Evolutionary conservation across 23 red algal genomes (phyloP).

Genomic region (Chondrus crispus): DNA sequence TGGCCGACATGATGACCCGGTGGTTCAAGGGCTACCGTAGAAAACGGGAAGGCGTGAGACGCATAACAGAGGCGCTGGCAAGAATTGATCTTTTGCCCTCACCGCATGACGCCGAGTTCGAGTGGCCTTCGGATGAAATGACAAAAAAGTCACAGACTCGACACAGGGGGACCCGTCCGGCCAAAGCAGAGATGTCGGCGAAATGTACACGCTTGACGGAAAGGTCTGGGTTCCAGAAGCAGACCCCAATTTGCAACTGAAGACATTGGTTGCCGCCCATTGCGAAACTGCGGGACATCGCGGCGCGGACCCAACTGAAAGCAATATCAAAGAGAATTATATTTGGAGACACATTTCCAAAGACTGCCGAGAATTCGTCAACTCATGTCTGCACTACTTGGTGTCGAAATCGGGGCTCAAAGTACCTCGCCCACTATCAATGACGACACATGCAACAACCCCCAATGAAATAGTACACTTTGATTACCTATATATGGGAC

Average conservation of each 20-base stretch:
- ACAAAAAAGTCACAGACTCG: not conserved
- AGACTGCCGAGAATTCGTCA: not conserved
- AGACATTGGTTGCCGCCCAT: not conserved
- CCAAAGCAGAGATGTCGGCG: not conserved
- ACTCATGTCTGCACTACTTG: not conserved
- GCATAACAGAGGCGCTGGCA: not conserved
- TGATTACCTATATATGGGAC: slow-evolving; percentile 43
- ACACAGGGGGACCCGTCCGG: not conserved
- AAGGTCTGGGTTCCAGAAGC: not conserved
- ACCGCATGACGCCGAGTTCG: not conserved
- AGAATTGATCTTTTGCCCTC: not conserved
- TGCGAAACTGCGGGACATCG: slow-evolving; percentile 13
- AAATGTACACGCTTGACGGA: not conserved
- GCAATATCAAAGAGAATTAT: not conserved
- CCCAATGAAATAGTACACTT: slow-evolving; percentile 28
- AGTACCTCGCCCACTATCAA: not conserved
- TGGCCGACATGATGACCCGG: slow-evolving; percentile 37
- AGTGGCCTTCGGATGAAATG: not conserved
- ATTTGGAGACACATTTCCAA: not conserved
- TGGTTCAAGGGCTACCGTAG: slow-evolving; percentile 7
- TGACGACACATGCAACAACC: not conserved
- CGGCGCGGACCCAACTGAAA: not conserved
- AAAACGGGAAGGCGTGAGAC: not conserved
- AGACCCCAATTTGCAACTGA: not conserved
- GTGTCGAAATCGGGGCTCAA: not conserved